Evolutionary conservation across 192 early-diverging fungal species (phyloP).

Genomic region (Umbelopsis isabellina): DNA sequence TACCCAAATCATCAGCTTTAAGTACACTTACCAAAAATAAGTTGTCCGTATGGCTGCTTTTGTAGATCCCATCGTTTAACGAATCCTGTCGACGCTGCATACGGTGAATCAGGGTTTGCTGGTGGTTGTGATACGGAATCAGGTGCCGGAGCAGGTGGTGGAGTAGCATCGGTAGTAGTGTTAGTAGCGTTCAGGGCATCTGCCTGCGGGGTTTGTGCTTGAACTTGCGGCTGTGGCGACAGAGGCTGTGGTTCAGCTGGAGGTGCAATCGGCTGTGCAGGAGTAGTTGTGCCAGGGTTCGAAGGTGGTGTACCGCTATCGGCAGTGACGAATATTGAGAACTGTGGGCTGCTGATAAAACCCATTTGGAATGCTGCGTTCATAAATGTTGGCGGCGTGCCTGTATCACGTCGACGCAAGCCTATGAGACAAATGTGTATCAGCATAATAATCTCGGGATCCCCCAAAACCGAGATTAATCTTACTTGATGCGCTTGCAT

Average conservation of each 20-base stretch:
- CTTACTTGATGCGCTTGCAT: slow-evolving; percentile 3
- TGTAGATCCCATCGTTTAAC: slow-evolving; percentile 24
- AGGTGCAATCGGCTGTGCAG: not conserved
- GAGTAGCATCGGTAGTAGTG: not conserved
- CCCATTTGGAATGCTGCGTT: slow-evolving; percentile 10
- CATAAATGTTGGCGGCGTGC: not conserved
- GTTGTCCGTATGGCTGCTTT: slow-evolving; percentile 29
- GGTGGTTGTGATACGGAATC: not conserved
- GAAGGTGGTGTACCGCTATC: not conserved
- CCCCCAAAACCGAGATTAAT: not conserved
- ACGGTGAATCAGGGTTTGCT: not conserved
- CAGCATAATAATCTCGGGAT: not conserved
- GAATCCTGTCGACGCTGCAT: slow-evolving; percentile 4
- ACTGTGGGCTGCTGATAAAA: slow-evolving; percentile 31
- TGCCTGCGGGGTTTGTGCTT: too few species aligned
- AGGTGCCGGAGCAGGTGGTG: not conserved
- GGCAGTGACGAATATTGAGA: slow-evolving; percentile 30
- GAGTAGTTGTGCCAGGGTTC: not conserved
- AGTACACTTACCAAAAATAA: slow-evolving; percentile 36
- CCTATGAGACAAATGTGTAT: not conserved
- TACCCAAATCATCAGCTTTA: not conserved
- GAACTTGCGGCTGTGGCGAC: not conserved
- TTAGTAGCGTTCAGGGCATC: not conserved
- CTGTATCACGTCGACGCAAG: not conserved
- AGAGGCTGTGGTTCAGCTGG: slow-evolving; percentile 2